Conservation (phyloP, 345 rosid genomes). For the Salix brachista region DNA sequence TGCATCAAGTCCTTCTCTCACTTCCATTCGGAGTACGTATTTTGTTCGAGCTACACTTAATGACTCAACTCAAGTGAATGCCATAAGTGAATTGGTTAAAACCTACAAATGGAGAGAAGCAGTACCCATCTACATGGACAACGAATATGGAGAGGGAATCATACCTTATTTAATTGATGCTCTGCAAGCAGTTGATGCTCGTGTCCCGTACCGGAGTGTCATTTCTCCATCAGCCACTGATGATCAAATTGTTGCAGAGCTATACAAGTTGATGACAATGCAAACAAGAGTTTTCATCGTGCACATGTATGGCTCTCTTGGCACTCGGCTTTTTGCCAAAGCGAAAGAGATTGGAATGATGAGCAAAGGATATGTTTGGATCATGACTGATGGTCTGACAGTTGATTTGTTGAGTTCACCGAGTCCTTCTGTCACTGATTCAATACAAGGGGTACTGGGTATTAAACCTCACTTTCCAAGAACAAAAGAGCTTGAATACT, state of each 20-base stretch:
- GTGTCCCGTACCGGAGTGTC: slow-evolving; percentile 44
- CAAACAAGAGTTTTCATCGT: slow-evolving; percentile 54
- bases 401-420: slow-evolving; percentile 36
- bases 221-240: slow-evolving; percentile 41
- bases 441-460: slow-evolving; percentile 49
- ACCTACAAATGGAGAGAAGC: slow-evolving; percentile 52
- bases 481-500: slow-evolving; percentile 12
- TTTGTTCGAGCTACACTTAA: slow-evolving; percentile 7
- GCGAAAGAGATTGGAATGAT: slow-evolving; percentile 63
- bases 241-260: slow-evolving; percentile 43
- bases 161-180: slow-evolving; percentile 46
- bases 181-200: slow-evolving; percentile 32
- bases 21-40: background rate
- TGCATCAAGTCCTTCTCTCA: slow-evolving; percentile 14
- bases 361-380: slow-evolving; percentile 67
- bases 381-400: slow-evolving; percentile 62
- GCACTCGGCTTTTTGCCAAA: slow-evolving; percentile 34
- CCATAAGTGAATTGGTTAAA: slow-evolving; percentile 4
- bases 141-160: slow-evolving; percentile 43
- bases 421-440: slow-evolving; percentile 10
- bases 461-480: slow-evolving; percentile 26
- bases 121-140: slow-evolving; percentile 41
- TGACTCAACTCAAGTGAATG: slow-evolving; percentile 10
- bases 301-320: slow-evolving; percentile 40
- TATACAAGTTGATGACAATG: slow-evolving; percentile 45